Base-by-base conservation (phyloP, 345 rosid species). In the Pugionium cornutum region DNA sequence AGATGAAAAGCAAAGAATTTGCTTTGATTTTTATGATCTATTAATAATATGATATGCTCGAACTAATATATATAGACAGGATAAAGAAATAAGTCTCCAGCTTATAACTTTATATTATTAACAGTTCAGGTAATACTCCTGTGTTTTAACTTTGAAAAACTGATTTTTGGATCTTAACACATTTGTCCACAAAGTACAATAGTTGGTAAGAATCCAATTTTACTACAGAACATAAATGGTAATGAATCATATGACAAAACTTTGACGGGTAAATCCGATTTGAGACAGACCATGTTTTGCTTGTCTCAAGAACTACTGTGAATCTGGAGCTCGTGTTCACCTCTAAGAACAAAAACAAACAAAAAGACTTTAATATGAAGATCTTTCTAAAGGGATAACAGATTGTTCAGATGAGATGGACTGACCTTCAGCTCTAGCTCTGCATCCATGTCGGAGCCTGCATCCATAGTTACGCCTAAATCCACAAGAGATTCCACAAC, bases 381-480 rank as follows among this genome's bases (percentile, higher is more conserved):
- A 52, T 41, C 31, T 42, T 40, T 55, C 43, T 1, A 48, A 29
- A 60, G 41, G 28, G 5, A 42, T 0, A 64, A 49, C 6, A 41
- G 32, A 47, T 48, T 18, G 18, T 18, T 18, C 18, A 18, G 18
- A 18, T 18, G 18, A 18, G 18, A 18, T 18, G 18, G 63, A 25
- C 80, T 69, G 27, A 89, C 98, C 96, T 89, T 86, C 33, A 69
- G 83, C 72, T 84, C 85, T 68, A 89, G 60, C 29, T 71, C 78
- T 9, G 47, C 68, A 56, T 43, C 37, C 8, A 89, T 68, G 33
- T 74, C 75, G 43, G 74, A 58, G 18, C 18, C 18, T 53, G 84
- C 77, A 44, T 81, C 86, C 54, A 39, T 66, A 53, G 68, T 64
- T 9, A 66, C 6, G n/a, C 86, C 85, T 5, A 82, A 80, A 53